Conservation (phyloP, 2,329 filamentous ascomycete species). For the Stemphylium lycopersici region DNA sequence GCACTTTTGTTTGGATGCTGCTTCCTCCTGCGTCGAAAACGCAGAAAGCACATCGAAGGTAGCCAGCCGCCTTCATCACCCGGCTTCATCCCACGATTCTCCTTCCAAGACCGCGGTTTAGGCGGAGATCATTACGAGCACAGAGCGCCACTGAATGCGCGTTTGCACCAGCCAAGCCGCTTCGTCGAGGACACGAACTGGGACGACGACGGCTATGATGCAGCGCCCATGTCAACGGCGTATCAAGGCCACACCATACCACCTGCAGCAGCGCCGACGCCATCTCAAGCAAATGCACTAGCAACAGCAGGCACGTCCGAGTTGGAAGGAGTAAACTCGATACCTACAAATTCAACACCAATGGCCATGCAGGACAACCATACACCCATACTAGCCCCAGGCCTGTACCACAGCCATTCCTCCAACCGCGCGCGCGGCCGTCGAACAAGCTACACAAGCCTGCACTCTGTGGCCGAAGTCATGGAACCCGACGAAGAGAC, state of each 20-base stretch:
- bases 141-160: slow-evolving; percentile 26
- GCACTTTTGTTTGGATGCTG: slow-evolving; percentile 35
- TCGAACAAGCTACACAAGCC: slow-evolving; percentile 39
- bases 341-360: slow-evolving; percentile 5
- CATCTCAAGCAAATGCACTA: slow-evolving; percentile 1
- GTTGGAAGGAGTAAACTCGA: not conserved
- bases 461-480: slow-evolving; percentile 43
- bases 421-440: slow-evolving; percentile 43
- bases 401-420: slow-evolving; percentile 41
- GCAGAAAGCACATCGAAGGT: slow-evolving; percentile 27
- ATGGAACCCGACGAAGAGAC: slow-evolving; percentile 36
- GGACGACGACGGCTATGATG: slow-evolving; percentile 41
- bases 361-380: slow-evolving; percentile 24
- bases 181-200: slow-evolving; percentile 28
- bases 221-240: slow-evolving; percentile 7
- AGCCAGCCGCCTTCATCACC: slow-evolving; percentile 43
- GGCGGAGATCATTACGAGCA: slow-evolving; percentile 28
- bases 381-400: slow-evolving; percentile 33
- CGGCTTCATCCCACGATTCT: slow-evolving; percentile 45
- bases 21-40: slow-evolving; percentile 33
- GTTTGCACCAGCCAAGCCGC: slow-evolving; percentile 17
- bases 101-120: slow-evolving; percentile 38
- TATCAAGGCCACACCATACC: slow-evolving; percentile 8
- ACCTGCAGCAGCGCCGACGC: slow-evolving; percentile 10
- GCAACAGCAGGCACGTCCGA: not conserved